phyloP scores from a whole-genome alignment of 768 basidiomycete genomes.

The Myochromella boudieri region DNA sequence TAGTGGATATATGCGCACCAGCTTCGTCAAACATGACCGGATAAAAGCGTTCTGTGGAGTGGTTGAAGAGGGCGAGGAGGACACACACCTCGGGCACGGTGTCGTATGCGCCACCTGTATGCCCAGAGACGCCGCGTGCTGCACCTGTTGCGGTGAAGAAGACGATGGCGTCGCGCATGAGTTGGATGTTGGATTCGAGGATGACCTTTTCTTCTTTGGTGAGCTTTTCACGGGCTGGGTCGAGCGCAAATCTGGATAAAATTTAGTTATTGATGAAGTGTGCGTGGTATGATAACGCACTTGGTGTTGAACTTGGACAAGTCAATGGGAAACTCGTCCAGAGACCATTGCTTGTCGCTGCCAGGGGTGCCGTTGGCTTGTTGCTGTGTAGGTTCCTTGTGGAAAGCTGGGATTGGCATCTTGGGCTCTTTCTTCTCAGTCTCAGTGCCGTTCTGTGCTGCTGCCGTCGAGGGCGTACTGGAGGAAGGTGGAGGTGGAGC shows the following conservation, averaged over 20 bases:
- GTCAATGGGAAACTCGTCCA: constrained; percentile 69
- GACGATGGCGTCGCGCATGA: constrained; percentile 83
- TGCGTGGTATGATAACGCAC: constrained; percentile 31
- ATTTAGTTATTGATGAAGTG: background rate
- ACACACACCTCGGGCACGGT: constrained; percentile 87
- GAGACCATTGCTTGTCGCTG: too few species aligned
- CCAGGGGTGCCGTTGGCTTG: too few species aligned
- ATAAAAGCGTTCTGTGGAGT: constrained; percentile 58
- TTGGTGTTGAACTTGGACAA: constrained; percentile 69
- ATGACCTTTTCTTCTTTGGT: constrained; percentile 58
- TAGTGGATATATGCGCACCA: constrained; percentile 40
- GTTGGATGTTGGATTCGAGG: constrained; percentile 70
- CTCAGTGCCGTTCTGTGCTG: too few species aligned
- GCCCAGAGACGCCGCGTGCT: constrained; percentile 84
- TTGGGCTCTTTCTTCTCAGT: too few species aligned
- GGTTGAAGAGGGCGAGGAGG: constrained; percentile 70
- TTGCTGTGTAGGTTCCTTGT: too few species aligned
- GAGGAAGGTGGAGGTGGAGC: too few species aligned
- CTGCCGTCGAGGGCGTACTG: too few species aligned
- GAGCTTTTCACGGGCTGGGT: constrained; percentile 65
- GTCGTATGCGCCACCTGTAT: constrained; percentile 75
- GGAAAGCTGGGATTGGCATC: too few species aligned
- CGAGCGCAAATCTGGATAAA: constrained; percentile 59
- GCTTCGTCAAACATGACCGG: constrained; percentile 82
- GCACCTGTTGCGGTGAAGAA: constrained; percentile 85